Base-by-base conservation (phyloP, 148 eudicot genomes). In the Spergularia bocconei region DNA sequence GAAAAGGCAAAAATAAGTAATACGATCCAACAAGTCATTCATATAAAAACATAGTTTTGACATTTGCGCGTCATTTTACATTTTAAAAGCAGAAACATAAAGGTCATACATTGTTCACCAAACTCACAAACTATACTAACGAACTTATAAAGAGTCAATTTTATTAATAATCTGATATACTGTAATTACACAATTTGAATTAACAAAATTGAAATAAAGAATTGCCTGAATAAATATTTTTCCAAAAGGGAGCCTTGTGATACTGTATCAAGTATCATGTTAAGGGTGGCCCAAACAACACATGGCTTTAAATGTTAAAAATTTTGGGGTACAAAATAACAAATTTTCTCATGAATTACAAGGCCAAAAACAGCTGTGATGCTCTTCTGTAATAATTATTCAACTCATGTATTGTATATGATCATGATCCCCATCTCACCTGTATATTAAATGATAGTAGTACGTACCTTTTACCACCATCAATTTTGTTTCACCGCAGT, bases 381-480 rank as follows among this genome's bases (percentile, higher is more conserved):
- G n/a, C 36, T 2, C 3, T 29, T 29, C 36, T 29, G 36, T 29
- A 67, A 44, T 65, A 79, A 69, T 50, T 61, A 70, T 75, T 80
- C 55, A 54, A 75, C 54, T 48, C 79, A 67, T 71, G 59, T 54
- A 64, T 62, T 54, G 67, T 63, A 58, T 69, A 69, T 17, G 73
- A 29, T 54, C 61, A 2, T 29, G 36, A 29, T 29, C 39, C 75
- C 19, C 71, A 63, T 54, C 64, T 63, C 52, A 23, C 58, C 44
- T 52, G 71, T 68, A 65, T 60, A 68, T 67, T 81, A 3, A 71
- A 77, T 81, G 80, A 13, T 21, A 29, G 33, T 29, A 29, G 36
- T 29, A 72, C 64, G 61, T 77, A 81, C 83, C 83, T 72, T 57
- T 77, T 77, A 38, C 56, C 83, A 60, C 73, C 66, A 80, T 65